Base-by-base conservation (phyloP, 257 asterid genomes). In the Nicotiana noctiflora region DNA sequence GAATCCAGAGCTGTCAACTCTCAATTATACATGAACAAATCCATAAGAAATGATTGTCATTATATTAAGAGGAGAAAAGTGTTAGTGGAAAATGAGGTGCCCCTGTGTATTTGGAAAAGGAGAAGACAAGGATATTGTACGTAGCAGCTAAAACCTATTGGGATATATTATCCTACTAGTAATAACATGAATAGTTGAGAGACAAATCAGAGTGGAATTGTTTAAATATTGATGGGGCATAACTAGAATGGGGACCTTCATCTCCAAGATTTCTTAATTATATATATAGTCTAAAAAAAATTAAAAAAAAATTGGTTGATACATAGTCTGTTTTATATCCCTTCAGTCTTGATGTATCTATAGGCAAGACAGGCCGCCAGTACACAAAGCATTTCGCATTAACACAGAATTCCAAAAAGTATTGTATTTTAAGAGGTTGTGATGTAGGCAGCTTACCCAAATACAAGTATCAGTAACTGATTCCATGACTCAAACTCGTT, bases 191-290 rank as follows among this genome's bases (percentile, higher is more conserved):
- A 23, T 29, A 83, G 80, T 34, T 3, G 17, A 75, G 32, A 68
- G 77, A 79, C 79, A 79, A 79, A 75, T 79, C 68, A 76, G 78
- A 83, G 88, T 89, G 90, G 89, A 83, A 9, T 64, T 75, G 79
- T 78, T 77, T 81, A 52, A n/a, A n/a, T n/a, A 77, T 81, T 84
- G 90, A 89, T 89, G 88, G 86, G 90, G 87, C 83, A 90, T 86
- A 80, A 87, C 85, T 88, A 84, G 87, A 89, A 82, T 51, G 62
- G 5, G 46, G 64, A 12, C 79, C 40, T 75, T 53, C 60, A 17
- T 32, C 23, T 49, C 19, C 57, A n/a, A 70, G 23, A 78, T 78
- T 60, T 32, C 17, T 53, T 19, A 4, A 34, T 19, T 25, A 25
- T 25, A 25, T 25, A 25, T 34, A 1, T 14, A 34, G 40, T 34